These are phyloP conservation scores for Salix arbutifolia DNA, from an alignment of 345 rosid genomes.

Conservation along the genomic window DNA sequence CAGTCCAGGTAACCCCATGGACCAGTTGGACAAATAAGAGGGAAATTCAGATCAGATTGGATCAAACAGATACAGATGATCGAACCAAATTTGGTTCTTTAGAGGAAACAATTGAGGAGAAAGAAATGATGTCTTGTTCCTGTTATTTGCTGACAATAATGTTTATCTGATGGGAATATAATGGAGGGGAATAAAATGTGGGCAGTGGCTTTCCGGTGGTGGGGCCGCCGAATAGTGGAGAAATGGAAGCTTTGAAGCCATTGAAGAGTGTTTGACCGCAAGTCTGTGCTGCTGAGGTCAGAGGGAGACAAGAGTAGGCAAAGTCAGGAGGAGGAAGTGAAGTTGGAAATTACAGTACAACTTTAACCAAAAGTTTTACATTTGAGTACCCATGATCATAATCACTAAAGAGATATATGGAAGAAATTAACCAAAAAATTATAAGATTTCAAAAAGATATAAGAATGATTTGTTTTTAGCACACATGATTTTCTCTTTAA, in stretches of 20 bases:
- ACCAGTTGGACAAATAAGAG: conserved; percentile 66
- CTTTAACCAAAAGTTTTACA: too few relatives aligned
- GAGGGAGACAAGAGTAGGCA: neutral
- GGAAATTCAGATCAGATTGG: conserved; percentile 47
- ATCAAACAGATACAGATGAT: conserved; percentile 40
- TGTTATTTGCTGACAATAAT: neutral
- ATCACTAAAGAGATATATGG: too few relatives aligned
- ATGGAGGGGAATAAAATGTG: conserved; percentile 21
- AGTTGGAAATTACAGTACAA: neutral
- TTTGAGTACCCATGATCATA: too few relatives aligned
- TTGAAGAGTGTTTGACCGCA: neutral
- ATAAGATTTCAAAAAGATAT: too few relatives aligned
- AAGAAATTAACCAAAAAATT: too few relatives aligned
- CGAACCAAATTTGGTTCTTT: conserved; percentile 16
- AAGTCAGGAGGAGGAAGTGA: neutral
- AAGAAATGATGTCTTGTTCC: conserved; percentile 23
- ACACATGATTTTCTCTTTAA: too few relatives aligned
- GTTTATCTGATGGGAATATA: conserved; percentile 5
- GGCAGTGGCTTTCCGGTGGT: conserved; percentile 10
- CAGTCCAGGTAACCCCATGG: conserved; percentile 83
- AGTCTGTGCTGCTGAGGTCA: neutral
- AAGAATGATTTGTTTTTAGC: too few relatives aligned
- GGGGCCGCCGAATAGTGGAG: conserved; percentile 11
- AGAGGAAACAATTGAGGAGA: conserved; percentile 17
- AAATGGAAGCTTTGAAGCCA: conserved; percentile 42